Evolutionary conservation across 495 filamentous ascomycete genomes (phyloP), one percentile per base, ranked within the genome.

Genomic region (Letharia columbiana): DNA sequence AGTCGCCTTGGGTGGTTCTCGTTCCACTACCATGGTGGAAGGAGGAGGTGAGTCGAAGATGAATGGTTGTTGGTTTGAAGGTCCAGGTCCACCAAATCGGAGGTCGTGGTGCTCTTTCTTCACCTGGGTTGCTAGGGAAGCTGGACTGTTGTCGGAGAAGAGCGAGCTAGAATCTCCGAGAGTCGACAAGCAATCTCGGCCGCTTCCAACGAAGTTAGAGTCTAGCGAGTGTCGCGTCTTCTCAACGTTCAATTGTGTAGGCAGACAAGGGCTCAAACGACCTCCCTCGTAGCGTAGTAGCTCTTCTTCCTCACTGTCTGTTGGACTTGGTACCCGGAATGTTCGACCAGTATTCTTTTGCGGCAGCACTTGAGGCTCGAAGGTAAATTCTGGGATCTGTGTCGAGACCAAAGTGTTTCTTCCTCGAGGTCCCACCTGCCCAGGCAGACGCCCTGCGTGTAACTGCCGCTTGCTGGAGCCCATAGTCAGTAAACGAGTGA

Each of bases 101-200:
- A 50, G 33, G 33, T 28, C 31, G 41, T 60, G 42, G 12, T 28
- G 50, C 15, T 4, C 41, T 49, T n/a, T 18, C 5, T n/a, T 18
- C 5, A 17, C 23, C 33, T 60, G 49, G 8, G 31, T n/a, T 39
- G 20, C 13, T 18, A n/a, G 20, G 10, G 20, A 59, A 20, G 66
- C 45, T n/a, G 44, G 41, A 40, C 54, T 66, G 37, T 66, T 59
- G 63, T 64, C 18, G 3, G 70, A 74, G 68, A 76, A 73, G n/a
- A 76, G 54, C 5, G 72, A 75, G 60, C 68, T 75, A 15, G 71
- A 74, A 45, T 76, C 69, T 15, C 75, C 75, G 64, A 76, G 67
- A 6, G 68, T 12, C 11, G 69, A 65, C 11, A 62, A 39, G 20
- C 69, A 59, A 50, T 69, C 61, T 15, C 58, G 45, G 2, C 63